These are phyloP conservation scores for Raphanus raphanistrum DNA, from an alignment of 345 rosid species.

Conservation along the genomic window DNA sequence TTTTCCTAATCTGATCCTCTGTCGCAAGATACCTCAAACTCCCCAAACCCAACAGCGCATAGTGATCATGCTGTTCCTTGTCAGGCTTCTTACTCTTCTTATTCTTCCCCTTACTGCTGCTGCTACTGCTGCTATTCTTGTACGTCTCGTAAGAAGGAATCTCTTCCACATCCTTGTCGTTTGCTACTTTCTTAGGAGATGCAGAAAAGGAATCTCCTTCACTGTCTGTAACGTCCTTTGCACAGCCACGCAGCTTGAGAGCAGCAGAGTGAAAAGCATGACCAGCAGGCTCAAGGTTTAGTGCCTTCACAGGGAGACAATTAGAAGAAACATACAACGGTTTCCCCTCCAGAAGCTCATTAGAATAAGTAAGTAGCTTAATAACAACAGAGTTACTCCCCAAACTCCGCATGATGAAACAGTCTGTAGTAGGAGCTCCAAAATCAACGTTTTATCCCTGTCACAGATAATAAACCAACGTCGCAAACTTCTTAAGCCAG, in stretches of 20 bases:
- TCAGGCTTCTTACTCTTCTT: constrained; percentile 33
- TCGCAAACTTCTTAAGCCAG: constrained; percentile 2
- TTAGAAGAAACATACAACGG: constrained; percentile 68
- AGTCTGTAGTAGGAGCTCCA: neutral
- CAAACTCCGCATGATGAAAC: constrained; percentile 41
- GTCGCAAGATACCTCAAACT: constrained; percentile 93
- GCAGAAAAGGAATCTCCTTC: constrained; percentile 28
- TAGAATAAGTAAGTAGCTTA: constrained; percentile 62
- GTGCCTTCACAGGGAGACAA: constrained; percentile 74
- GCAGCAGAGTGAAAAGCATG: constrained; percentile 83
- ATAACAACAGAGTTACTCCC: constrained; percentile 37
- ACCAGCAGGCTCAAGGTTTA: constrained; percentile 86
- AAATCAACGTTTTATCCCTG: constrained; percentile 10
- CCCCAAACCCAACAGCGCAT: constrained; percentile 82
- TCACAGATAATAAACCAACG: neutral
- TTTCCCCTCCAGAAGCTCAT: constrained; percentile 68
- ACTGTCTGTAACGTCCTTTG: constrained; percentile 40
- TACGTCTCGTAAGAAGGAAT: constrained; percentile 75
- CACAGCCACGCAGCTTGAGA: constrained; percentile 74
- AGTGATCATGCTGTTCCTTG: constrained; percentile 77
- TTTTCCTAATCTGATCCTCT: constrained; percentile 90
- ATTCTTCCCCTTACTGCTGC: constrained; percentile 62
- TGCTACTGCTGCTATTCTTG: constrained; percentile 33
- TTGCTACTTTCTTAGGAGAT: constrained; percentile 42
- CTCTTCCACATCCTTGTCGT: constrained; percentile 48